phyloP scores from a whole-genome alignment of 768 basidiomycete species.

The Phanerochaete carnosa region DNA sequence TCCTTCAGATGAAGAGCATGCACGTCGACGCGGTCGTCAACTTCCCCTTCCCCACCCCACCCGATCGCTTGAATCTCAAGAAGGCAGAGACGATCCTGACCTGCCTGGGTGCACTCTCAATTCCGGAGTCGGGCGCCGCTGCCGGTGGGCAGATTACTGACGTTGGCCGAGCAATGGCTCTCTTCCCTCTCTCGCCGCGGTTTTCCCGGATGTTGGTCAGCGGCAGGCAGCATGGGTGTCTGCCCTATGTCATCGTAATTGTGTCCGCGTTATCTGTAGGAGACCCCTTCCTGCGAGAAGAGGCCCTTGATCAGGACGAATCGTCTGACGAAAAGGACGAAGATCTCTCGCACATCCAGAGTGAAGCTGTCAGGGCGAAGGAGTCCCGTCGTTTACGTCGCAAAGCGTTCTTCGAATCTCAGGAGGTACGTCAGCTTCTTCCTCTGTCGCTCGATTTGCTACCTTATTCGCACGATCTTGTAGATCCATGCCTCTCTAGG shows the following conservation, averaged over 20 bases:
- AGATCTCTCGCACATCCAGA: conserved; percentile 43
- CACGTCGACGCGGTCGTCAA: conserved; percentile 95
- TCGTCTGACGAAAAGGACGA: conserved; percentile 34
- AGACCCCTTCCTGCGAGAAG: conserved; percentile 91
- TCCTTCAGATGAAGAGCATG: conserved; percentile 99
- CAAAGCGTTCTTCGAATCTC: conserved; percentile 79
- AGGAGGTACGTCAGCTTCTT: conserved; percentile 50
- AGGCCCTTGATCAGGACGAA: conserved; percentile 45
- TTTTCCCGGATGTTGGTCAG: conserved; percentile 95
- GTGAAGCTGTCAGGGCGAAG: conserved; percentile 45
- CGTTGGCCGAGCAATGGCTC: conserved; percentile 87
- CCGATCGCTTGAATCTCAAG: conserved; percentile 68
- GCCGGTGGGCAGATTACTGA: conserved; percentile 73
- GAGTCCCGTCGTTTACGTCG: conserved; percentile 59
- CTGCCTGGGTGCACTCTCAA: conserved; percentile 75
- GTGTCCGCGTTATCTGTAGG: conserved; percentile 92
- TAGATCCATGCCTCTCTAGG: conserved; percentile 83
- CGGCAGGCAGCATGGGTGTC: conserved; percentile 79
- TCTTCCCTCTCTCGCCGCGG: conserved; percentile 91
- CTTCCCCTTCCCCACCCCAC: conserved; percentile 98
- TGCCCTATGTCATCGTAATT: conserved; percentile 88
- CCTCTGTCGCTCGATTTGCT: not conserved
- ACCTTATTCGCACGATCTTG: not conserved
- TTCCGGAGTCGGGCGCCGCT: not conserved
- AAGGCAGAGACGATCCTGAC: conserved; percentile 81